Evolutionary conservation across 1,139 yeast genomes (phyloP), one percentile per base, ranked within the genome.

Genomic region (Saccharomyces pastorianus): DNA sequence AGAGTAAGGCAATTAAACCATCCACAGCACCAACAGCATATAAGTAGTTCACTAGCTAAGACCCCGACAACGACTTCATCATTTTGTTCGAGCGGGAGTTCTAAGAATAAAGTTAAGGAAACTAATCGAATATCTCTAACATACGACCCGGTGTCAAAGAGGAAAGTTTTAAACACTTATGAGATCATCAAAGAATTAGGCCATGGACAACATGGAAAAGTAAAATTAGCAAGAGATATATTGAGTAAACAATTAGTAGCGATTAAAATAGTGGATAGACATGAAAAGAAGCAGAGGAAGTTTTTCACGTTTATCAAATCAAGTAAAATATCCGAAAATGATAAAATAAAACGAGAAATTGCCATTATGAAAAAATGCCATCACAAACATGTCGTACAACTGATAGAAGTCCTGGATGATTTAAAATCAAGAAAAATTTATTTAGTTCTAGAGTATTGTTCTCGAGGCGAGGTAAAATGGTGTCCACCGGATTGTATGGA

Each of bases 121-220:
- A 91, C 98, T 0, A 84, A 81, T 58, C 81, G 80, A 57, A 90
- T 95, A 6, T 82, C 80, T 49, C 78, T 93, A 51, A 96, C 90
- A 61, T 90, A 88, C 68, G 96, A 93, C 69, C 98, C 98, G 0
- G 80, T 87, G 3, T 84, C 88, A 2, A 85, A 87, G 57, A 80
- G 96, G 51, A 88, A 91, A 68, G 84, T 87, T 29, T 77, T 95
- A 58, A 95, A 95, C 71, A 85, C 96, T 0, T 95, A 93, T 67
- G 99, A 93, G 70, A 88, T 95, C 46, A 73, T 91, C 44, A 76
- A 79, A 48, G 98, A 93, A 71, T 77, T 95, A 42, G 99, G 99
- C 3, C 79, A 88, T 51, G 99, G 99, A 11, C 97, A 93, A 69
- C 99, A 93, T 71, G 99, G 99, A 17, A 91, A 90, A 69, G 99